Conservation (phyloP, 1,139 yeast genomes). For the Lodderomyces oxycetoniae region DNA sequence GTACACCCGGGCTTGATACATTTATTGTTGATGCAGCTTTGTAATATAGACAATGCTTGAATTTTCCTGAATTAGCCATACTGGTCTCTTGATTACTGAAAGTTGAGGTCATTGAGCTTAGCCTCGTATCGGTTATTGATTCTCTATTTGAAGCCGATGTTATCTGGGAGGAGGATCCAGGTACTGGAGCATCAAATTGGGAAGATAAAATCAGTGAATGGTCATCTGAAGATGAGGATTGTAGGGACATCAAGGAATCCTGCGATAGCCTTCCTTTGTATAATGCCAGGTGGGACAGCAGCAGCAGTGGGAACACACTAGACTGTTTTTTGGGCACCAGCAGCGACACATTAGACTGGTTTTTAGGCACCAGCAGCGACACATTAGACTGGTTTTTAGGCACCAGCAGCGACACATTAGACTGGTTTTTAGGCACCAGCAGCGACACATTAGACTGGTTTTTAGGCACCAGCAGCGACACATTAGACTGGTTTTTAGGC, state of each 20-base stretch:
- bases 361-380: too few relatives aligned
- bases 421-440: too few relatives aligned
- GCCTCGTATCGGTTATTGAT: constrained; percentile 25
- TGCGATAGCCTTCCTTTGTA: constrained; percentile 30
- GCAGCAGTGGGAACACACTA: not conserved
- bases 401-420: too few relatives aligned
- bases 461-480: constrained; percentile 1
- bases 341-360: constrained; percentile 14
- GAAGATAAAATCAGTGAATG: constrained; percentile 31
- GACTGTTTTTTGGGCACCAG: constrained; percentile 4
- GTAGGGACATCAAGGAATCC: constrained; percentile 35
- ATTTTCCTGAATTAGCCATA: not conserved
- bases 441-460: not conserved
- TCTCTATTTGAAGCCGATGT: constrained; percentile 3
- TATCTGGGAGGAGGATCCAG: constrained; percentile 1
- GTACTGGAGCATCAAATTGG: constrained; percentile 26
- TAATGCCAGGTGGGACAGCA: constrained; percentile 9
- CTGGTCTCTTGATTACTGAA: constrained; percentile 7
- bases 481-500: not conserved
- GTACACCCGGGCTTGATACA: constrained; percentile 2
- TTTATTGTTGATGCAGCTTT: constrained; percentile 11
- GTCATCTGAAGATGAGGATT: constrained; percentile 35
- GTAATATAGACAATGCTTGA: constrained; percentile 4
- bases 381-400: too few relatives aligned
- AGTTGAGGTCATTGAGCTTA: constrained; percentile 32